Evolutionary conservation across 306 rosid genomes (phyloP).

Genomic region (Vigna nakashimae): DNA sequence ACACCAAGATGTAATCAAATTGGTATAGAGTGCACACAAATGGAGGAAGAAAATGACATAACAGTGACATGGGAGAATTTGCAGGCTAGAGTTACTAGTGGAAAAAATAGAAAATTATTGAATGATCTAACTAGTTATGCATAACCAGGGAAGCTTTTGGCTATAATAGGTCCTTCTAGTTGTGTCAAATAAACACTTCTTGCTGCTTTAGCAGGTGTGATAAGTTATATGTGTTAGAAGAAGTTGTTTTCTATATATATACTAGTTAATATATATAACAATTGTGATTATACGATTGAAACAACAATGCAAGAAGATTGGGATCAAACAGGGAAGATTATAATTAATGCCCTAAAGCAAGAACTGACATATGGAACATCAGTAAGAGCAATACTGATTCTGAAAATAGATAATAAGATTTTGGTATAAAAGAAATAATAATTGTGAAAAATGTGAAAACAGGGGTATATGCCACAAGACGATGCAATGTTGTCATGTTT

Average conservation of each 20-base stretch:
- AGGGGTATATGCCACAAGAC: conserved; percentile 66
- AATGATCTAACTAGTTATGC: conserved; percentile 43
- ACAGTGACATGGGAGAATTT: conserved; percentile 56
- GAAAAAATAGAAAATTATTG: conserved; percentile 33
- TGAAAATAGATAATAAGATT: neutral
- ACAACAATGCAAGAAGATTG: neutral
- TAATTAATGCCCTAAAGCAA: neutral
- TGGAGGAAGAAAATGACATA: neutral
- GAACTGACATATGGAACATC: neutral
- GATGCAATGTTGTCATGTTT: conserved; percentile 55
- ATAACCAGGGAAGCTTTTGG: neutral
- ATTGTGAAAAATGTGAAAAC: neutral
- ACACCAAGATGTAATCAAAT: no score
- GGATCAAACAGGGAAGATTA: neutral
- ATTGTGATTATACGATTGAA: neutral
- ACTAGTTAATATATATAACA: no score
- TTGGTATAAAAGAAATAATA: neutral
- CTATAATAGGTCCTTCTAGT: neutral
- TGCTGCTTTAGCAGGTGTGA: neutral
- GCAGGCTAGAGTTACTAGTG: conserved; percentile 48
- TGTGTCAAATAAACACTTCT: conserved; percentile 7
- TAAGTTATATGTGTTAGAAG: no score
- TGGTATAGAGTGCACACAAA: neutral
- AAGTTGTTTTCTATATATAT: no score
- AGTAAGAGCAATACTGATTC: neutral